Evolutionary conservation across 345 rosid genomes (phyloP), one percentile per base, ranked within the genome.

Genomic region (Populus tremula): DNA sequence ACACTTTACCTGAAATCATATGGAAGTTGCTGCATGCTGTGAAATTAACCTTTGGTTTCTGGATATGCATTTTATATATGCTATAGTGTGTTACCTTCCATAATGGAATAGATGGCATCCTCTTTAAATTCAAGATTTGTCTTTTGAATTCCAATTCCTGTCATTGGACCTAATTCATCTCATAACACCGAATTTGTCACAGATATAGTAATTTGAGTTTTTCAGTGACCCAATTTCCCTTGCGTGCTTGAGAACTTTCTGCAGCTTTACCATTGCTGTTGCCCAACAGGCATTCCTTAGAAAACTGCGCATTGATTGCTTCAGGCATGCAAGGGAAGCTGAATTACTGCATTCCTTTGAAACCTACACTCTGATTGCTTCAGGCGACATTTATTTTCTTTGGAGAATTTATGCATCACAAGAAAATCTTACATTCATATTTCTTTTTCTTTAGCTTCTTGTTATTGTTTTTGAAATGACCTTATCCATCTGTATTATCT

Each of bases 261-360:
- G 74, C 70, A 43, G 64, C 71, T 71, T 39, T 25, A 20, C 38
- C 25, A 27, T 59, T 59, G 69, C 79, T 75, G 29, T 41, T 17
- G 6, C 23, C 61, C 8, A 2, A 53, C 13, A 61, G n/a, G 39
- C 27, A 64, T 47, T 75, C n/a, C 31, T 18, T 59, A 18, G 33
- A 69, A 27, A 54, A 69, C 17, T 68, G 67, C 54, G 4, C 1
- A 2, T 45, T 53, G 61, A 53, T 53, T 53, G 23, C 25, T 53
- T 53, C 61, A 20, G 9, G 61, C 61, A 53, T 20, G 23, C 23
- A 53, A 20, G 61, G 61, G 61, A 53, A 53, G 61, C 25, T 20
- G 61, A 53, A 17, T 7, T 53, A 53, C 8, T 53, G 9, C 23
- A 6, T 53, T 53, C 61, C 23, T 53, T 18, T 53, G 61, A 53